These are phyloP conservation scores for Trichomonas gallinae DNA, from an alignment of 208 protist genomes.

Conservation along the genomic window DNA sequence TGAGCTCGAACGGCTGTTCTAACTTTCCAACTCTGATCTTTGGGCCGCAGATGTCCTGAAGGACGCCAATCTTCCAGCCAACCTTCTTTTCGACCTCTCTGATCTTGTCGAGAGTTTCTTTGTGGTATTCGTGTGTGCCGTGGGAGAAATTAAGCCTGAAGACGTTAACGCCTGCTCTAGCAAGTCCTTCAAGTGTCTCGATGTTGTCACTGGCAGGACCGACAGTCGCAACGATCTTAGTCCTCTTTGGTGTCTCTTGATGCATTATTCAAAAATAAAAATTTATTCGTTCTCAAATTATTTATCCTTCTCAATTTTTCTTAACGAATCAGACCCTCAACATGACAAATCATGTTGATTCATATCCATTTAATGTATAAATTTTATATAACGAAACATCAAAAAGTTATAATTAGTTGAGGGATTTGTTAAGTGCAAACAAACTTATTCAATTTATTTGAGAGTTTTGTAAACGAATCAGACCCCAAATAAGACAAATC, in stretches of 20 bases:
- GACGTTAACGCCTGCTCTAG: conserved; percentile 40
- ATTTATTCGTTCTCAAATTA: too few species aligned
- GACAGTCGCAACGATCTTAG: conserved; percentile 44
- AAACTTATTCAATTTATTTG: too few species aligned
- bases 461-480: too few species aligned
- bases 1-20: conserved; percentile 24
- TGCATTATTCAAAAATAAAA: too few species aligned
- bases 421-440: too few species aligned
- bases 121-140: conserved; percentile 39
- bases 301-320: too few species aligned
- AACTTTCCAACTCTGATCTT: conserved; percentile 46
- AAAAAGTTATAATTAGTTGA: too few species aligned
- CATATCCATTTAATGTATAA: too few species aligned
- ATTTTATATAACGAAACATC: too few species aligned
- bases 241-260: not conserved
- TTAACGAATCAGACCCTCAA: too few species aligned
- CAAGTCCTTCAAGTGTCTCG: conserved; percentile 34
- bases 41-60: conserved; percentile 41
- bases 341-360: too few species aligned
- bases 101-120: conserved; percentile 23
- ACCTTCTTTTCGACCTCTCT: conserved; percentile 10
- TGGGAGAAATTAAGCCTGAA: conserved; percentile 41
- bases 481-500: too few species aligned
- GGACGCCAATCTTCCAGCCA: conserved; percentile 28
- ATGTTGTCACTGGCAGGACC: conserved; percentile 37